Evolutionary conservation across 2,329 filamentous ascomycete species (phyloP), one percentile per base, ranked within the genome.

Genomic region (Aspergillus uvarum): DNA sequence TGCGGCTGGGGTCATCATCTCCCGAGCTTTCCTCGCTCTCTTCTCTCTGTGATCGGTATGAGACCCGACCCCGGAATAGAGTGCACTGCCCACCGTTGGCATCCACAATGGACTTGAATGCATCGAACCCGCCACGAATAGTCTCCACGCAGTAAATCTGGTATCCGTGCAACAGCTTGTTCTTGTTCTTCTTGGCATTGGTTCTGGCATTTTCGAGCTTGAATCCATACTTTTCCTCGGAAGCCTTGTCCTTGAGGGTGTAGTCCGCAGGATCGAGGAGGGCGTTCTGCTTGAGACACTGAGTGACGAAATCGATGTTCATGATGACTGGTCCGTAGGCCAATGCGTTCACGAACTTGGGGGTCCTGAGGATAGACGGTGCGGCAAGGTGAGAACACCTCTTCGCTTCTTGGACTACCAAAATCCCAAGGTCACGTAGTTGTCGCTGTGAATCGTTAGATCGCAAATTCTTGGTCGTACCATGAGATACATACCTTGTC

Each of bases 311-410:
- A 8, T 85, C 83, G 0, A 89, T 89, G 50, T 87, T 87, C 56
- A 98, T 84, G 48, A 98, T 85, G 1, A 85, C 83, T 0, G 92
- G 91, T 0, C 90, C 92, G 60, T 87, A 87, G 19, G 95, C 92
- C 29, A 99, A 80, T 12, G 92, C 92, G 62, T 89, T 89, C 53
- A 98, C 87, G 72, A 99, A 99, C 72, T 99, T 99, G 73, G 91
- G 87, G 0, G 95, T 99, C 42, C 95, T 89, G 35, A 97, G 86
- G 62, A 98, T 87, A 47, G 87, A 85, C 0, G 94, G 95, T 3
- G 94, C 94, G 35, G 92, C 92, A 11, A 99, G 85, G 72, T 96
- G 91, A 68, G 94, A 91, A 72, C 91, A 95, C 49, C 86, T 83
- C 51, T 85, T 84, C 26, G 87, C 87, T 70, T 96, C 90, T 67